phyloP scores from a whole-genome alignment of 176 grass and related monocot genomes.

The Cenchrus purpureus region DNA sequence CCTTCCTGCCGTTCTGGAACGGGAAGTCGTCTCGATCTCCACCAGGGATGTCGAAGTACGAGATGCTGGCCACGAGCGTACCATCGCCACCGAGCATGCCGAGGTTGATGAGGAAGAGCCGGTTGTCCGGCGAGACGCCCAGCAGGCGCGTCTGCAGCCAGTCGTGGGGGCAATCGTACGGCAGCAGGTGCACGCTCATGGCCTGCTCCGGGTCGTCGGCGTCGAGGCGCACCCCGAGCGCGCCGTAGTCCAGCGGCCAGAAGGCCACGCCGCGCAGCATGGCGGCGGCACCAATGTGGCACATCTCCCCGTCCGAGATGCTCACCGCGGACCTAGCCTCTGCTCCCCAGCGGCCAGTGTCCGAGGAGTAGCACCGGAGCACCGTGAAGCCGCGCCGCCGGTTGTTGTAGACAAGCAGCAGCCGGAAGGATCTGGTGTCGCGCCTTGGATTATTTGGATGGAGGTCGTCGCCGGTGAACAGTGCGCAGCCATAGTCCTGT shows the following conservation, averaged over 20 bases:
- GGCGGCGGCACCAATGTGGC: background rate
- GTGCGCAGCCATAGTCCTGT: constrained; percentile 19
- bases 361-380: constrained; percentile 34
- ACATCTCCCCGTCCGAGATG: background rate
- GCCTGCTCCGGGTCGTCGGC: background rate
- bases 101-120: constrained; percentile 6
- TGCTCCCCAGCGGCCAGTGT: background rate
- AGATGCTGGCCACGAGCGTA: background rate
- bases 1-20: background rate
- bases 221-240: constrained; percentile 12
- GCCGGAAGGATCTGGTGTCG: background rate
- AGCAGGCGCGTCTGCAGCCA: constrained; percentile 20
- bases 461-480: constrained; percentile 36
- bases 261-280: background rate
- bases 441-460: background rate
- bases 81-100: background rate
- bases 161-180: background rate
- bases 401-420: constrained; percentile 16
- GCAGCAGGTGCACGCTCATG: constrained; percentile 10
- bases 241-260: constrained; percentile 17
- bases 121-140: constrained; percentile 55
- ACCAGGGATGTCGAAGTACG: background rate
- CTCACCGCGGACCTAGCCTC: background rate
- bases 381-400: background rate
- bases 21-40: background rate